Evolutionary conservation across 345 rosid genomes (phyloP), one percentile per base, ranked within the genome.

Genomic region (Erucastrum elatum): DNA sequence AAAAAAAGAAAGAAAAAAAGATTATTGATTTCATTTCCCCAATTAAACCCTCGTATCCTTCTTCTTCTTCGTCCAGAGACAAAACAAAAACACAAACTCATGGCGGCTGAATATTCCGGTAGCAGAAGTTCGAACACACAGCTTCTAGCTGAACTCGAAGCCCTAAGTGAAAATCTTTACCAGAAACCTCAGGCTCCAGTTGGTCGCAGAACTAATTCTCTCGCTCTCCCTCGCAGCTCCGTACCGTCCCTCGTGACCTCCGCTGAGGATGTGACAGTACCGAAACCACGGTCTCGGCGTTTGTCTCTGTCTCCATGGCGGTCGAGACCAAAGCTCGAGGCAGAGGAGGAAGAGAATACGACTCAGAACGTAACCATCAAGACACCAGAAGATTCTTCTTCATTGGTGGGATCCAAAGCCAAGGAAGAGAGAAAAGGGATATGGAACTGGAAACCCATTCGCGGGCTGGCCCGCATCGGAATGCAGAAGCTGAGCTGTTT

Each of bases 361-460:
- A 75, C 64, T 9, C 81, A 74, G 39, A 59, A 7, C n/a, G 81
- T 62, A 66, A 85, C 27, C 75, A 59, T 83, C 16, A 90, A 80
- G 15, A 87, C 77, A 59, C 75, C 59, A 34, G 64, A 78, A 21
- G 83, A 73, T 46, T 53, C 85, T 2, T 66, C 69, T 2, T 66
- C 69, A 4, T 44, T 39, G 4, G 27, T 30, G 4, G 27, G 10
- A 5, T 71, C 46, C 11, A 21, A 31, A 21, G 8, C 9, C 2
- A 80, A 80, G 68, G 83, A 80, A 15, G 94, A 85, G 82, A 92
- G 83, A 75, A 90, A 87, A 76, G 98, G 98, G 37, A 82, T 92
- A 74, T 91, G 98, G 98, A 88, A 79, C 15, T 94, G 98, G 98
- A 94, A 92, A 71, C 98, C 98, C 6, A 85, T 94, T 64, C 90